A percentile compares a stretch with the other conserved stretches of the same genome.
Evolutionary conservation across 1,284 basidiomycete species (phyloP).

Genomic region (Puccinia triticina): DNA sequence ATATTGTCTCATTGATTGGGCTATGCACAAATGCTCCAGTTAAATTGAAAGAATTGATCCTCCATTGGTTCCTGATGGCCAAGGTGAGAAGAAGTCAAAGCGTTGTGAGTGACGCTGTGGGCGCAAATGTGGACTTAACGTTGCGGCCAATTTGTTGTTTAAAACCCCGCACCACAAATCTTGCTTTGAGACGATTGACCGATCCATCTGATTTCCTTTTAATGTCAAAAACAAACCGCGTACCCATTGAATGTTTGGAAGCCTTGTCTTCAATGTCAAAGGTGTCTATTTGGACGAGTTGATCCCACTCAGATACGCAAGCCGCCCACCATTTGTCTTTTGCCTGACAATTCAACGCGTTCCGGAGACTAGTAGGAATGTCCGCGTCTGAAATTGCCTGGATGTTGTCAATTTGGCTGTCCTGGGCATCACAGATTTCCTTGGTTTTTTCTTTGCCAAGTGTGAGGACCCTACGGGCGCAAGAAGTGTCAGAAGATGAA

Average conservation of each 20-base stretch:
- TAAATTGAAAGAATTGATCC: not conserved
- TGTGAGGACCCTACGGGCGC: not conserved
- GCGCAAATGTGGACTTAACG: not conserved
- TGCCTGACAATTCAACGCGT: not conserved
- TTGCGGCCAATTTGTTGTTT: not conserved
- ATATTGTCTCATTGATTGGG: not conserved
- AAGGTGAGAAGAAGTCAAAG: not conserved
- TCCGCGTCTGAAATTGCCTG: not conserved
- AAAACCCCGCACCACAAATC: slow-evolving; percentile 2
- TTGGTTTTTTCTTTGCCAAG: not conserved
- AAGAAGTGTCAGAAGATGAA: not conserved
- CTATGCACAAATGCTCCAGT: slow-evolving; percentile 9
- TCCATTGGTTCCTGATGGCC: not conserved
- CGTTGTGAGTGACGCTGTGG: not conserved
- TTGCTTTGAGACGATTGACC: not conserved
- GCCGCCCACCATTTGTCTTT: not conserved
- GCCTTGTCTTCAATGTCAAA: not conserved
- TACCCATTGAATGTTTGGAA: not conserved
- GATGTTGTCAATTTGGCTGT: not conserved
- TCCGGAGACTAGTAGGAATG: not conserved
- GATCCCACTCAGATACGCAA: not conserved
- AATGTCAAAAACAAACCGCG: slow-evolving; percentile 13
- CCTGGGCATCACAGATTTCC: slow-evolving; percentile 5
- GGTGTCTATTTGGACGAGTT: not conserved
- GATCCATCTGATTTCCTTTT: slow-evolving; percentile 8